Conservation (phyloP, 176 grass and related monocot species). For the Coix lacrymajobi region DNA sequence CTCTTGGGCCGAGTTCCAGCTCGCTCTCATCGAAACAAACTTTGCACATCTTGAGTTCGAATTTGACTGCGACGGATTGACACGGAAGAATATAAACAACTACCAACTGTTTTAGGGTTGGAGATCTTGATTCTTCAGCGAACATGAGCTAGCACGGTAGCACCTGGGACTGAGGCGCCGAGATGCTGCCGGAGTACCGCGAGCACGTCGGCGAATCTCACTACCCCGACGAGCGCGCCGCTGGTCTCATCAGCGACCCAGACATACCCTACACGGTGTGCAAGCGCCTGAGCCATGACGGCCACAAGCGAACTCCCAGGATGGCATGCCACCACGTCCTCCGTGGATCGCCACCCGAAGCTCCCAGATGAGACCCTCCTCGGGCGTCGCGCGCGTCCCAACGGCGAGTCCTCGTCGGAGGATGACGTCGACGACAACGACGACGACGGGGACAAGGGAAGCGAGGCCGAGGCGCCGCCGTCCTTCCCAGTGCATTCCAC, state of each 20-base stretch:
- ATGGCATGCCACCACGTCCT: constrained; percentile 59
- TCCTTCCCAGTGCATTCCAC: constrained; percentile 20
- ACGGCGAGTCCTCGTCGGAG: constrained; percentile 44
- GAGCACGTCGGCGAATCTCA: constrained; percentile 69
- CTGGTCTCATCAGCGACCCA: constrained; percentile 66
- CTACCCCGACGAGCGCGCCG: constrained; percentile 55
- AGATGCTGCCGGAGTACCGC: constrained; percentile 57
- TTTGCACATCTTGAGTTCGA: neutral
- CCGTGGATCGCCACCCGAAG: constrained; percentile 39
- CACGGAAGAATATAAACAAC: neutral
- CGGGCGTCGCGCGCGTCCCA: neutral
- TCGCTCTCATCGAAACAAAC: neutral
- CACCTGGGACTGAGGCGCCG: neutral
- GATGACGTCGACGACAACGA: constrained; percentile 12
- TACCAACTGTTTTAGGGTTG: neutral
- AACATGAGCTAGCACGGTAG: too few relatives aligned
- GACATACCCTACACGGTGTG: constrained; percentile 69
- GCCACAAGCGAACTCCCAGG: constrained; percentile 79
- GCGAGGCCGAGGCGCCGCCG: neutral
- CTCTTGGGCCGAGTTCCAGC: neutral
- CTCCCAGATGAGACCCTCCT: constrained; percentile 32
- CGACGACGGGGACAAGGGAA: neutral
- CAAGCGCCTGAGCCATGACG: constrained; percentile 79
- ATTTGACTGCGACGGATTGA: neutral
- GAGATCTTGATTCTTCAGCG: neutral